Evolutionary conservation across 73 alveolate genomes (phyloP).

Genomic region (Paramecium sonneborni): DNA sequence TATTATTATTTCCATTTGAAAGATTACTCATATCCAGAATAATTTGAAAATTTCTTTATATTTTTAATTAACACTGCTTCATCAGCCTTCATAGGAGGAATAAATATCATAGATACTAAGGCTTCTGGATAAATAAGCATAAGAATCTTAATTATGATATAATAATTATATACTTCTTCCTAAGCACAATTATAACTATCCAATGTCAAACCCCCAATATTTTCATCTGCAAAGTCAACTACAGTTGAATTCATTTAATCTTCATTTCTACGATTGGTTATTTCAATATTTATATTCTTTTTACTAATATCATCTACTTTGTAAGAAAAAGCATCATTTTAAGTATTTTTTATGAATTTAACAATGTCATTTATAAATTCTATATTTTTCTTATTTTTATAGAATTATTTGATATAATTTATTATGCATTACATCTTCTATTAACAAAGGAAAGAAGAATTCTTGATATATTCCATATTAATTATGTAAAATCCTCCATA

Average conservation of each 20-base stretch:
- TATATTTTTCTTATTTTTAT: neutral
- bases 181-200: neutral
- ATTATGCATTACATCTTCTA: neutral
- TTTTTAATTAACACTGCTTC: neutral
- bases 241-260: neutral
- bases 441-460: neutral
- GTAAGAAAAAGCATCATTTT: neutral
- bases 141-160: neutral
- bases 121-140: constrained; percentile 28
- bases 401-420: neutral
- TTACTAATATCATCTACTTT: neutral
- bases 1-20: neutral
- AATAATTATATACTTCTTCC: neutral
- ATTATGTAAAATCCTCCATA: neutral
- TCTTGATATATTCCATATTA: neutral
- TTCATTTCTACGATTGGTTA: neutral
- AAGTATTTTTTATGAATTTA: neutral
- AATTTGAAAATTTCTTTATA: neutral
- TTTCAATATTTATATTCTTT: neutral
- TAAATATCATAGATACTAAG: neutral
- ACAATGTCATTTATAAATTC: neutral
- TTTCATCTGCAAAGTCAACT: constrained; percentile 29
- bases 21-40: neutral
- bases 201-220: neutral
- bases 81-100: neutral